Evolutionary conservation across 805 yeast genomes (phyloP).

Genomic region (Lipomyces starkeyi): DNA sequence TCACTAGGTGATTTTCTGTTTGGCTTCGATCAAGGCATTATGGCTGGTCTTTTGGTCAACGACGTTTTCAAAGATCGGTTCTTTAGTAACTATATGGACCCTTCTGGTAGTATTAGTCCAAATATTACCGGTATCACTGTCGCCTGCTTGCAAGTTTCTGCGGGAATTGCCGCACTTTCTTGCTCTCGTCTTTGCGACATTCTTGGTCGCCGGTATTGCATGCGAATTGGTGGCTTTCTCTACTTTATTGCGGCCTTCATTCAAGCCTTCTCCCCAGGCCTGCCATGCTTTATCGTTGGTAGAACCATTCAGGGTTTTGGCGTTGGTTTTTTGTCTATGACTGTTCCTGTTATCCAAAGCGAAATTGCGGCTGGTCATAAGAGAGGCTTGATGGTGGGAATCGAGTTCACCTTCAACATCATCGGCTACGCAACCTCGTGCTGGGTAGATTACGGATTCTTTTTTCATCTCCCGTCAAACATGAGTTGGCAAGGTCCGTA

Average conservation of each 20-base stretch:
- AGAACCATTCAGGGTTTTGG: slow-evolving; percentile 83
- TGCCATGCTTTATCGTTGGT: slow-evolving; percentile 66
- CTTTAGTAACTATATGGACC: slow-evolving; percentile 68
- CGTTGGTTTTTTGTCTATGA: slow-evolving; percentile 79
- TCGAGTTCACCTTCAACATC: slow-evolving; percentile 85
- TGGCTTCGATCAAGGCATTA: slow-evolving; percentile 85
- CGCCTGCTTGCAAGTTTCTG: slow-evolving; percentile 5
- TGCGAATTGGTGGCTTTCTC: slow-evolving; percentile 74
- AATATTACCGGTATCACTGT: slow-evolving; percentile 1
- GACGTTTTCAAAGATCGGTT: slow-evolving; percentile 53
- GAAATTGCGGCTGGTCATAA: slow-evolving; percentile 87
- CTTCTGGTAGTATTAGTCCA: slow-evolving; percentile 52
- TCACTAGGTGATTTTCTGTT: slow-evolving; percentile 63
- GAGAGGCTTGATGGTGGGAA: slow-evolving; percentile 81
- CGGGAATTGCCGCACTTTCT: background rate
- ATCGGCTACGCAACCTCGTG: slow-evolving; percentile 79
- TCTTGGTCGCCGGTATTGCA: slow-evolving; percentile 78
- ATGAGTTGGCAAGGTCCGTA: slow-evolving; percentile 80
- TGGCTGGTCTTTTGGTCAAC: slow-evolving; percentile 59
- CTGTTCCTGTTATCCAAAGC: slow-evolving; percentile 85
- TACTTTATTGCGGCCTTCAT: slow-evolving; percentile 78
- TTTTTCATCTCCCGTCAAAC: slow-evolving; percentile 59
- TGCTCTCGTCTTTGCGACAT: slow-evolving; percentile 68
- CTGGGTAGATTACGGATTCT: slow-evolving; percentile 83
- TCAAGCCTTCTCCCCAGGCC: slow-evolving; percentile 64